Base-by-base conservation (phyloP, 768 basidiomycete species). In the Suillus bovinus region DNA sequence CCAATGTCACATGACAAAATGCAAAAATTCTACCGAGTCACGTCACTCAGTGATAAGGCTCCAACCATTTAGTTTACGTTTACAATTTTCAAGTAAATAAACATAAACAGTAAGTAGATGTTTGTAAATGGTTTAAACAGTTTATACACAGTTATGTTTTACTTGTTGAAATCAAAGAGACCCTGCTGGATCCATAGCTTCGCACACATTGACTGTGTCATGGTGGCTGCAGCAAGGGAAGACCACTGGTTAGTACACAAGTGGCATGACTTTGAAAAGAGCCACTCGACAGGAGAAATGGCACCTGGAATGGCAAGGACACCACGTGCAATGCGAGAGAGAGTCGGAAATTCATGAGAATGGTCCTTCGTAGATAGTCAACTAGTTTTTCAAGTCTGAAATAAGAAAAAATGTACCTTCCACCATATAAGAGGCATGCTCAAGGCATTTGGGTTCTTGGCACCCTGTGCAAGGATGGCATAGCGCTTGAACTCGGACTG, bases 231-330 rank as follows among this genome's bases (percentile, higher is more conserved):
- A 60, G 72, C 71, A 33, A 77, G 60, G 6, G 74, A 73, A 22
- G 63, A 66, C 1, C 71, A 65, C 20, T 74, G 60, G 50, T 74
- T 69, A 9, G 68, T 62, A 57, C 74, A 75, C 27, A 74, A 62
- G 56, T 75, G 73, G 8, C 70, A 68, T 20, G 74, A 74, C 50
- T 68, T 70, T 8, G 73, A 77, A 62, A 77, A 76, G 3, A 69
- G 33, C 2, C 70, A 61, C 57, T 78, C 75, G 20, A 77, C 73
- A 1, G 77, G 74, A 7, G 73, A 70, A 62, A 72, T 74, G 0
- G 74, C 69, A 6, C 67, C 75, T 6, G 75, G 74, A 59, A 78
- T 77, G 31, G 75, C 73, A 9, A 78, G 68, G 61, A 66, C 72
- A 64, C 76, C 73, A 64, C 76, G 65, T 14, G 76, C 74, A 61